A percentile compares a stretch with the other conserved stretches of the same genome.
phyloP scores from a whole-genome alignment of 768 basidiomycete species.

The Boletus vermiculosoides region DNA sequence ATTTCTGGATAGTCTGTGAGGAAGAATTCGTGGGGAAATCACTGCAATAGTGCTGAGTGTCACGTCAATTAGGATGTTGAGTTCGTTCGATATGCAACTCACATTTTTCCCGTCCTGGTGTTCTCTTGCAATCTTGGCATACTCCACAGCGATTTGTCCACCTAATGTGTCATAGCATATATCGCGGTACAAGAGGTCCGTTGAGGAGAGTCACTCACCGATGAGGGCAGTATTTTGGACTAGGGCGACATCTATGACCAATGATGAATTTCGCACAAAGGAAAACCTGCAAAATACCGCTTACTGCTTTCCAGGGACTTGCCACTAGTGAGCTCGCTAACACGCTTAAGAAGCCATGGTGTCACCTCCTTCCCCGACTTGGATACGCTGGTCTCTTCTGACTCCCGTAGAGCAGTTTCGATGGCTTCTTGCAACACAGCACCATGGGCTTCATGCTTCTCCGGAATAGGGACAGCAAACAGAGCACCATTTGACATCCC shows the following conservation, averaged over 20 bases:
- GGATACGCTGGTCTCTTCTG: slow-evolving; percentile 75
- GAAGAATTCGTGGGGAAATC: background rate
- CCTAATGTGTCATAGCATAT: slow-evolving; percentile 41
- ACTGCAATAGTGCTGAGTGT: slow-evolving; percentile 14
- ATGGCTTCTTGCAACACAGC: slow-evolving; percentile 70
- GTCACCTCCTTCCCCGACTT: slow-evolving; percentile 87
- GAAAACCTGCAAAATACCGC: slow-evolving; percentile 23
- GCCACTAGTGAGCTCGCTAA: slow-evolving; percentile 77
- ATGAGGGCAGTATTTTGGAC: slow-evolving; percentile 85
- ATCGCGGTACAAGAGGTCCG: background rate
- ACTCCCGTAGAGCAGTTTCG: slow-evolving; percentile 81
- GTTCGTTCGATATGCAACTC: slow-evolving; percentile 1
- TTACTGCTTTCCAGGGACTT: slow-evolving; percentile 69
- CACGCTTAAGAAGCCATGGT: slow-evolving; percentile 87
- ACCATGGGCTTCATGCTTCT: slow-evolving; percentile 66
- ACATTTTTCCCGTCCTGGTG: slow-evolving; percentile 18
- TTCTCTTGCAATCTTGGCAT: slow-evolving; percentile 50
- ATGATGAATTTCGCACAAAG: background rate
- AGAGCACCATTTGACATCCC: slow-evolving; percentile 74
- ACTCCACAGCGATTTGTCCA: slow-evolving; percentile 75
- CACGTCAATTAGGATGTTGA: background rate
- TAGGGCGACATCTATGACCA: slow-evolving; percentile 71
- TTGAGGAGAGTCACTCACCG: slow-evolving; percentile 46
- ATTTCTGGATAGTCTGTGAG: background rate
- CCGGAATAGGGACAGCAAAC: slow-evolving; percentile 89